A percentile compares a stretch with the other conserved stretches of the same genome.
These are phyloP conservation scores for Microstroma glucosiphilum DNA, from an alignment of 1,284 basidiomycete species.

Conservation along the genomic window DNA sequence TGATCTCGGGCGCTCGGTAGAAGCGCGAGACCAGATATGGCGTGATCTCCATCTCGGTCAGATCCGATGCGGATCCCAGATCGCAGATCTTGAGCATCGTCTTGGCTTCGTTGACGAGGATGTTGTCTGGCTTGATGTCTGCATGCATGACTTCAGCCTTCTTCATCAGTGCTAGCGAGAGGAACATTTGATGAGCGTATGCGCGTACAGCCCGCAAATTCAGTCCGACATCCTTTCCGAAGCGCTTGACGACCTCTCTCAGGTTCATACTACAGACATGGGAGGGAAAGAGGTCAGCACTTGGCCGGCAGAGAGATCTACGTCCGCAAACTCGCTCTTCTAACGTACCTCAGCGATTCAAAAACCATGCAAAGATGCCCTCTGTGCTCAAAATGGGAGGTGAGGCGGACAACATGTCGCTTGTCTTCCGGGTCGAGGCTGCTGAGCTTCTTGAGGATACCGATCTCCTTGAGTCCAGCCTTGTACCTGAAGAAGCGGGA, in stretches of 20 bases:
- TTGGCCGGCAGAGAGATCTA: not conserved
- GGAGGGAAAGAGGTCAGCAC: constrained; percentile 8
- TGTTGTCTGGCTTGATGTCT: constrained; percentile 62
- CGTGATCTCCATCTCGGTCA: constrained; percentile 90
- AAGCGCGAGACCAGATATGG: constrained; percentile 97
- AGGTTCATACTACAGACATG: constrained; percentile 71
- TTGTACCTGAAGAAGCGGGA: constrained; percentile 58
- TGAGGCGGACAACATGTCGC: constrained; percentile 85
- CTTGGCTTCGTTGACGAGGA: constrained; percentile 80
- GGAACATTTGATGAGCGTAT: constrained; percentile 92
- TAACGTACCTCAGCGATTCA: constrained; percentile 63
- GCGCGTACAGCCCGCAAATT: constrained; percentile 95
- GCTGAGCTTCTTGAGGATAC: constrained; percentile 76
- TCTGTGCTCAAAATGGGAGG: constrained; percentile 89
- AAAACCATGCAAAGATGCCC: constrained; percentile 96
- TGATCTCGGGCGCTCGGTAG: constrained; percentile 98
- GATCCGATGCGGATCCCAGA: constrained; percentile 88
- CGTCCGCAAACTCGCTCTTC: not conserved
- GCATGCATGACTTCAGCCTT: constrained; percentile 94
- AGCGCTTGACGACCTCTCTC: constrained; percentile 95
- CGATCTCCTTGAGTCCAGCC: constrained; percentile 85
- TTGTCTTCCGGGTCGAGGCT: constrained; percentile 91
- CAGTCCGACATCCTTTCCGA: constrained; percentile 94
- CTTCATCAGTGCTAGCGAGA: constrained; percentile 73
- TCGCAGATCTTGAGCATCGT: constrained; percentile 90